Evolutionary conservation across 495 filamentous ascomycete genomes (phyloP).

Genomic region (Aspergillus olivimuriae): DNA sequence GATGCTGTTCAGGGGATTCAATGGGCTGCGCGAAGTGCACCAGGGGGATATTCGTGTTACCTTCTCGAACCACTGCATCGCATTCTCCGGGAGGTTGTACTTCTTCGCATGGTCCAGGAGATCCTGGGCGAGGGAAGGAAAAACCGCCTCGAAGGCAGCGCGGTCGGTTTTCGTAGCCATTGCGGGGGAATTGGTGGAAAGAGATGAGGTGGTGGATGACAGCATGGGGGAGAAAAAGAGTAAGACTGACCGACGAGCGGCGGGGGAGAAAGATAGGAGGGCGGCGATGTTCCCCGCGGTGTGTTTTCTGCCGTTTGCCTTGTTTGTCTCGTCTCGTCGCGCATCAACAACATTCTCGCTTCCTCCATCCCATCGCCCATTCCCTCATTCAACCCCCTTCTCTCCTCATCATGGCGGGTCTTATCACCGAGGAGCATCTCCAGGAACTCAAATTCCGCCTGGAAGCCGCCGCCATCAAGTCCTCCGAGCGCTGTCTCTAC

Average conservation of each 20-base stretch:
- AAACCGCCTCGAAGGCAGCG: conserved; percentile 82
- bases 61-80: conserved; percentile 80
- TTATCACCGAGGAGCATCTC: conserved; percentile 34
- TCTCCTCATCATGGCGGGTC: conserved; percentile 25
- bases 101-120: conserved; percentile 65
- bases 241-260: not conserved
- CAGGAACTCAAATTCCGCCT: conserved; percentile 56
- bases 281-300: too few relatives aligned
- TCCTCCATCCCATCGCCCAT: not conserved
- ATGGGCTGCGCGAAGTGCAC: not conserved
- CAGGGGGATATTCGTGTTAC: conserved; percentile 38
- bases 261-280: not conserved
- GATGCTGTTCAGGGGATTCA: not conserved
- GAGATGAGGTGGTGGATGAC: not conserved
- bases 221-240: conserved; percentile 1
- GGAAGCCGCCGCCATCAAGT: conserved; percentile 79
- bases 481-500: conserved; percentile 91
- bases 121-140: conserved; percentile 71
- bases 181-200: conserved; percentile 13
- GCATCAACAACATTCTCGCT: not conserved
- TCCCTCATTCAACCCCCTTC: not conserved
- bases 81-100: conserved; percentile 76
- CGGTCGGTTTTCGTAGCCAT: conserved; percentile 68
- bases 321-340: conserved; percentile 24
- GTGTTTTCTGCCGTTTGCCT: conserved; percentile 23